Conservation (phyloP, 1,284 basidiomycete species). For the Xerocomus minutiporus region DNA sequence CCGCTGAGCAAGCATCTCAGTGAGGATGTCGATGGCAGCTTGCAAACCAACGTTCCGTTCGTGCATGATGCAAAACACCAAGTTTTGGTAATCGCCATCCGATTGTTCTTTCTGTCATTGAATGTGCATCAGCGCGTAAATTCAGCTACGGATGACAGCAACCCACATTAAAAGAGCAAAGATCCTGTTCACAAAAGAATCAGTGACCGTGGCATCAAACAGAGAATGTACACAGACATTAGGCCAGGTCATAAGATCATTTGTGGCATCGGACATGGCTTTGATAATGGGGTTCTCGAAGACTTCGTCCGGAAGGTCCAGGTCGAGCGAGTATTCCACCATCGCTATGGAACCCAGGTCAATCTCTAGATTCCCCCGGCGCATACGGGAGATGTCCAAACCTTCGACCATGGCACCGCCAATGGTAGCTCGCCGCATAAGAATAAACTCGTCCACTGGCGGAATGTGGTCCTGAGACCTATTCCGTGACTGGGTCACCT, state of each 20-base stretch:
- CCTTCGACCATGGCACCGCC: slow-evolving; percentile 45
- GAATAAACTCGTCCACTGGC: slow-evolving; percentile 42
- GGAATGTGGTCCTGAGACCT: slow-evolving; percentile 37
- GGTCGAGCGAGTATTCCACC: slow-evolving; percentile 44
- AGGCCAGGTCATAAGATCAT: slow-evolving; percentile 50
- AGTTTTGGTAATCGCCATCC: slow-evolving; percentile 48
- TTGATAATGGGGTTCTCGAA: slow-evolving; percentile 39
- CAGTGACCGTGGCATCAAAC: slow-evolving; percentile 3
- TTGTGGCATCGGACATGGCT: slow-evolving; percentile 43
- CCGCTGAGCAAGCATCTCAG: slow-evolving; percentile 41
- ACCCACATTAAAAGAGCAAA: slow-evolving; percentile 46
- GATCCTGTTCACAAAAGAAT: slow-evolving; percentile 32
- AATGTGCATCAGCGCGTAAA: neutral
- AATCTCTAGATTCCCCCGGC: neutral
- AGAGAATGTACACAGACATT: slow-evolving; percentile 34
- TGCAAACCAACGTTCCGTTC: slow-evolving; percentile 42
- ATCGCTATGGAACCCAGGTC: slow-evolving; percentile 32
- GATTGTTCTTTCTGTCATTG: slow-evolving; percentile 44
- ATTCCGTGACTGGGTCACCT: slow-evolving; percentile 39
- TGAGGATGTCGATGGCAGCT: slow-evolving; percentile 39
- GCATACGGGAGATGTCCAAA: slow-evolving; percentile 15
- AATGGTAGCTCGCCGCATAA: slow-evolving; percentile 41
- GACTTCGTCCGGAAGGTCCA: slow-evolving; percentile 43
- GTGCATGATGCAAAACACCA: slow-evolving; percentile 46
- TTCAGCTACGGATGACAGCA: no score